Evolutionary conservation across 306 rosid genomes (phyloP).

Genomic region (Dalbergia cochinchinensis): DNA sequence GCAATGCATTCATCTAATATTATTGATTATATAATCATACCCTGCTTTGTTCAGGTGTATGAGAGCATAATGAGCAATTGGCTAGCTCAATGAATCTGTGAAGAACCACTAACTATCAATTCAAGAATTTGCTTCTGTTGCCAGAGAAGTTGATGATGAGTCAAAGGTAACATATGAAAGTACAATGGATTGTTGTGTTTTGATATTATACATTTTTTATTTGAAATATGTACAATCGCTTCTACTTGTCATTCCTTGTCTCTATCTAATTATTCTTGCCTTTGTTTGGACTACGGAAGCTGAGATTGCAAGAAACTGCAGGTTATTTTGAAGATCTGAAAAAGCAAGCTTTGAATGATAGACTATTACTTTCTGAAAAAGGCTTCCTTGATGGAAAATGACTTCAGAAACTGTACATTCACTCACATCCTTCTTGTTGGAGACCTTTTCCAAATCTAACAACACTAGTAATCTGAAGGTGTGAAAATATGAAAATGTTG

Average conservation of each 20-base stretch:
- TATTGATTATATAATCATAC: neutral
- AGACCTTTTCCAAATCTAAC: neutral
- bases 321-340: too few species aligned
- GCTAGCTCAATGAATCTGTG: constrained; percentile 47
- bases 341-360: too few species aligned
- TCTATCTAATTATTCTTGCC: neutral
- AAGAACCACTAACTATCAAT: constrained; percentile 57
- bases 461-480: accelerated
- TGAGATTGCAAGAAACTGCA: constrained; percentile 53
- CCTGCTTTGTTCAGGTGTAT: constrained; percentile 50
- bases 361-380: too few species aligned
- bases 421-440: neutral
- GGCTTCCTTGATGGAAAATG: too few species aligned
- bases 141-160: constrained; percentile 60
- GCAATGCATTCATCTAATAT: neutral
- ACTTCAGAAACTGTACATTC: neutral
- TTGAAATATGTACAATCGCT: neutral
- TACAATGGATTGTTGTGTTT: neutral
- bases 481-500: neutral
- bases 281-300: constrained; percentile 56
- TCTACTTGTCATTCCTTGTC: neutral
- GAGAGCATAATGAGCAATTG: constrained; percentile 53
- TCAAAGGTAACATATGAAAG: constrained; percentile 48
- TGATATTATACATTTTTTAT: neutral
- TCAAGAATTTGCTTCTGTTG: constrained; percentile 58